Conservation (phyloP, 495 filamentous ascomycete species). For the Penicillium herquei region DNA sequence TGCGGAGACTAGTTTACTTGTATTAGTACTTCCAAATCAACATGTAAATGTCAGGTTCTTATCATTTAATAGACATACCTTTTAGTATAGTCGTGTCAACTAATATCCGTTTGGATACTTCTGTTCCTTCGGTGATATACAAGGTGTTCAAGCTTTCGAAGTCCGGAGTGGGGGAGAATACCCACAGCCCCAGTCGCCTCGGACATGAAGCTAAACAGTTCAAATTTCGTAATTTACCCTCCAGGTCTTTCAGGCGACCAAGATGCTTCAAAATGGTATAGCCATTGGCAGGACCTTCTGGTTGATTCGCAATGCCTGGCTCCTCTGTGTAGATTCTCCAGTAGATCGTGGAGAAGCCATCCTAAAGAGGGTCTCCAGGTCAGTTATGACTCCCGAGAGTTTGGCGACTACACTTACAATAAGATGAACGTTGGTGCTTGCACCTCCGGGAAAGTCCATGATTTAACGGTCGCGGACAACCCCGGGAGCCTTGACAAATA, state of each 20-base stretch:
- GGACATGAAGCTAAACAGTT: constrained; percentile 45
- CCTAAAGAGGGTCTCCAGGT: constrained; percentile 25
- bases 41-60: background rate
- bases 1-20: constrained; percentile 33
- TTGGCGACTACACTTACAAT: constrained; percentile 35
- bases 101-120: constrained; percentile 32
- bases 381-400: constrained; percentile 6
- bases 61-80: constrained; percentile 22
- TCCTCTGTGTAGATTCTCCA: constrained; percentile 52
- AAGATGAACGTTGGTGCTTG: constrained; percentile 46
- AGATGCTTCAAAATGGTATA: constrained; percentile 46
- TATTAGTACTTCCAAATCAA: constrained; percentile 9
- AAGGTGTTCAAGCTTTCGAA: constrained; percentile 39
- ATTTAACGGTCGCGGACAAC: constrained; percentile 33
- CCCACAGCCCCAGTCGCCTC: constrained; percentile 42
- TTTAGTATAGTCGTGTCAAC: constrained; percentile 38
- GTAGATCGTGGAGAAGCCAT: constrained; percentile 49
- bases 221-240: constrained; percentile 36
- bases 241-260: constrained; percentile 45
- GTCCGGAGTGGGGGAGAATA: constrained; percentile 43
- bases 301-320: constrained; percentile 28
- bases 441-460: constrained; percentile 50
- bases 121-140: constrained; percentile 25
- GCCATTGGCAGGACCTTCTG: constrained; percentile 39
- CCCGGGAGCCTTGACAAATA: constrained; percentile 30